Base-by-base conservation (phyloP, 768 basidiomycete genomes). In the Lactarius hatsudake region DNA sequence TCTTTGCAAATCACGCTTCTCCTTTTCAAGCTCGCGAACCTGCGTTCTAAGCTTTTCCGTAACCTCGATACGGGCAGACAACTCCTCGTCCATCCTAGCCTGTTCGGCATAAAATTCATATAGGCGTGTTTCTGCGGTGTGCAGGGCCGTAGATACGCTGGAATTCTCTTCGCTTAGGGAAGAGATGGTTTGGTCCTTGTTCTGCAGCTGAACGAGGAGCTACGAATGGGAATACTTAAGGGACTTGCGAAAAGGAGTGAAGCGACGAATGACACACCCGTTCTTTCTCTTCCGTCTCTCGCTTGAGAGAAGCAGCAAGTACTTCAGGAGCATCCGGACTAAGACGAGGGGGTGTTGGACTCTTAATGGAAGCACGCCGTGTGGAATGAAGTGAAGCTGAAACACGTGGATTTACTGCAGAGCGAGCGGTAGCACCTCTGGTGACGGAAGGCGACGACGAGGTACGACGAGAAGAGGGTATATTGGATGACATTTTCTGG, bases 21-120 rank as follows among this genome's bases (percentile, higher is more conserved):
- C 94, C 77, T 87, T 93, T 79, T 96, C 94, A 23, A 95, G 77
- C 66, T 94, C 93, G 69, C 89, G 88, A 51, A 93, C 84, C 76
- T 95, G 91, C 20, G 81, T 76, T 66, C 94, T 81, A 61, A 96
- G 81, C 76, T 94, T 94, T 68, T 94, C 93, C 43, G 87, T 80
- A 43, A 94, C 86, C 71, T 94, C 92, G 71, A 93, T 87, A 57
- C 90, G 87, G 42, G 91, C 87, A 30, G 87, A 87, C 76, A 95
- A 79, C 72, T 95, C 92, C 67, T 87, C 82, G 76, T 96, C 94
- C 79, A 86, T 87, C 69, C 93, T 86, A 65, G 84, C 81, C 75
- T 94, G 92, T 71, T 94, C 93, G 15, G 87, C 80, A 73, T 93
- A 93, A 59, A 93, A 81, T 71, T 94, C 92, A 69, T 85, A 83